These are phyloP conservation scores for Fusarium annulatum DNA, from an alignment of 2,329 filamentous ascomycete genomes.

Conservation along the genomic window DNA sequence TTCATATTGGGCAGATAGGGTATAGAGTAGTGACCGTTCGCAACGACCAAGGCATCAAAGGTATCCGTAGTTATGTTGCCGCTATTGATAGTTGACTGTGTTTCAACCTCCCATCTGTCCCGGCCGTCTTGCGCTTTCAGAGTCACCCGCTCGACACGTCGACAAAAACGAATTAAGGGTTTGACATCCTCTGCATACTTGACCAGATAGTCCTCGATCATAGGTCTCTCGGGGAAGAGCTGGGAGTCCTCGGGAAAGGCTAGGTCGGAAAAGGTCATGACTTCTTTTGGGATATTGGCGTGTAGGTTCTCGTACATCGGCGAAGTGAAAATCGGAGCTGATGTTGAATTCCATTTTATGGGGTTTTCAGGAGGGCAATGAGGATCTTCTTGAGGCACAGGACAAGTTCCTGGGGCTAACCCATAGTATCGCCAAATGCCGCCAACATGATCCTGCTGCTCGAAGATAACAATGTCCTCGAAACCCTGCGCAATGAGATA, in stretches of 20 bases:
- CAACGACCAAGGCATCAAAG: conserved; percentile 81
- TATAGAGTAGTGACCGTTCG: conserved; percentile 79
- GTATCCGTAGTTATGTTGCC: conserved; percentile 53
- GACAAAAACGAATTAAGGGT: conserved; percentile 75
- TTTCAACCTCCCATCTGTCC: conserved; percentile 71
- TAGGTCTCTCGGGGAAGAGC: conserved; percentile 78
- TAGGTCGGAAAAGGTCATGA: conserved; percentile 85
- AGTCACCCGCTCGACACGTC: conserved; percentile 72
- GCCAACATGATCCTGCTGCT: conserved; percentile 80
- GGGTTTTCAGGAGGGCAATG: conserved; percentile 73
- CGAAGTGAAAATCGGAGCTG: conserved; percentile 75
- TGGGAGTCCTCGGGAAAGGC: conserved; percentile 71
- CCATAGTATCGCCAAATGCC: conserved; percentile 88
- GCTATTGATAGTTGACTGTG: conserved; percentile 61
- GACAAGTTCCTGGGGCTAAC: conserved; percentile 58
- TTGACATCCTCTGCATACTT: conserved; percentile 76
- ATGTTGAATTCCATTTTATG: conserved; percentile 55
- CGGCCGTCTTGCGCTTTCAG: conserved; percentile 42
- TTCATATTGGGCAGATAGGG: conserved; percentile 73
- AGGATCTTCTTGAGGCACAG: conserved; percentile 76
- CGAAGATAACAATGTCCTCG: conserved; percentile 78
- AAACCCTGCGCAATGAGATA: conserved; percentile 81
- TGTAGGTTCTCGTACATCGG: conserved; percentile 86
- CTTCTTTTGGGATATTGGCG: conserved; percentile 83
- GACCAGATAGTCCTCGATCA: conserved; percentile 79